A percentile compares a stretch with the other conserved stretches of the same genome.
Conservation (phyloP, 139 green algal species). For the Cymbomonas tetramitiformis region DNA sequence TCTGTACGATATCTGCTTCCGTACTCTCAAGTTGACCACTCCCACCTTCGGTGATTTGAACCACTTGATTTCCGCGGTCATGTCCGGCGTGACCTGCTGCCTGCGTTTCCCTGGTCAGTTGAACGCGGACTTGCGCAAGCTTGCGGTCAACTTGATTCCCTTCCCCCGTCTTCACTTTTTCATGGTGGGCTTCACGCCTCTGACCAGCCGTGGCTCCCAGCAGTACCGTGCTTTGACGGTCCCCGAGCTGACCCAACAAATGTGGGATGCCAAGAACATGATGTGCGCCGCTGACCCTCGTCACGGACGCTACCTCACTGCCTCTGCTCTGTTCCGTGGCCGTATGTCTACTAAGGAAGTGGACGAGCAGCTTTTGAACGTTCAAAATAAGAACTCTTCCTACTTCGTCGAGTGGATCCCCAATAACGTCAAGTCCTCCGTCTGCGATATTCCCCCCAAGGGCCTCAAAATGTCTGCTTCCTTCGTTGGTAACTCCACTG, state of each 20-base stretch:
- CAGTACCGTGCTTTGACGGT: constrained; percentile 89
- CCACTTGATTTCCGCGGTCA: constrained; percentile 97
- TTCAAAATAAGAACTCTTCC: constrained; percentile 41
- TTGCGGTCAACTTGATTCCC: constrained; percentile 96
- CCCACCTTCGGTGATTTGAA: constrained; percentile 85
- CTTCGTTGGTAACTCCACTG: constrained; percentile 39
- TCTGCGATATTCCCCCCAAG: constrained; percentile 36
- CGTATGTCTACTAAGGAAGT: constrained; percentile 88
- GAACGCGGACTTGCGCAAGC: constrained; percentile 95
- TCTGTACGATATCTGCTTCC: constrained; percentile 99
- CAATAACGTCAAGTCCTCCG: constrained; percentile 39
- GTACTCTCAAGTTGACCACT: constrained; percentile 93
- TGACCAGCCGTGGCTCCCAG: constrained; percentile 87
- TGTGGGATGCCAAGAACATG: constrained; percentile 91
- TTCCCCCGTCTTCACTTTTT: constrained; percentile 99
- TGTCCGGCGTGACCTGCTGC: constrained; percentile 98
- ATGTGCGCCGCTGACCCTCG: constrained; percentile 79
- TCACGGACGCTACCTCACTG: constrained; percentile 95
- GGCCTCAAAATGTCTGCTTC: constrained; percentile 36
- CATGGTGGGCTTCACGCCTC: constrained; percentile 94
- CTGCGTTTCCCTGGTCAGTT: constrained; percentile 97
- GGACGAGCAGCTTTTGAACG: constrained; percentile 38
- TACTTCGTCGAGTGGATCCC: constrained; percentile 45
- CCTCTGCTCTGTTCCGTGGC: constrained; percentile 86
- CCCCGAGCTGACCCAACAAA: constrained; percentile 94